A percentile compares a stretch with the other conserved stretches of the same genome.
These are phyloP conservation scores for Diaporthe caulivora DNA, from an alignment of 2,329 filamentous ascomycete genomes.

Conservation along the genomic window DNA sequence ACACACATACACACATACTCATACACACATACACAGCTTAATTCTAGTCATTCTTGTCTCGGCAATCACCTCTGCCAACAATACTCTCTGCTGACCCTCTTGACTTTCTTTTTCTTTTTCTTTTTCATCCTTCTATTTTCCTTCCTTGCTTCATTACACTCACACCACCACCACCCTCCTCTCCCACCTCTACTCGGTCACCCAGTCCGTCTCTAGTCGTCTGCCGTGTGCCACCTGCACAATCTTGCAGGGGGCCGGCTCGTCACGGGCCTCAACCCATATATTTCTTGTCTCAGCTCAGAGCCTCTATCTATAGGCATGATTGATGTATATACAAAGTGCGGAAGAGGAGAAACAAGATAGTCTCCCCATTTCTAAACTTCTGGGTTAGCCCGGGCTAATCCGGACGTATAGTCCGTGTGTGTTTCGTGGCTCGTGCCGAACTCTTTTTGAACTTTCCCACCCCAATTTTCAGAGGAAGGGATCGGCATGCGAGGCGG, in stretches of 20 bases:
- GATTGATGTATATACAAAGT: not conserved
- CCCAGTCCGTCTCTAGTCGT: not conserved
- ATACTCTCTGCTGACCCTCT: not conserved
- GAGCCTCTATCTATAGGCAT: not conserved
- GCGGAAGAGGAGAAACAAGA: not conserved
- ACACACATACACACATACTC: too few species aligned
- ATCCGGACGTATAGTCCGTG: not conserved
- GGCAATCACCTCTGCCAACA: slow-evolving; percentile 27
- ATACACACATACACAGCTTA: not conserved
- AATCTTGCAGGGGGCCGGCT: slow-evolving; percentile 3
- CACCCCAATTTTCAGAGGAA: not conserved
- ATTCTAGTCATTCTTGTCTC: slow-evolving; percentile 21
- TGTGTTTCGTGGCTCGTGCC: slow-evolving; percentile 19
- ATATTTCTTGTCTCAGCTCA: not conserved
- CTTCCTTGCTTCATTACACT: slow-evolving; percentile 21
- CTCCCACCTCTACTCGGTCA: slow-evolving; percentile 3
- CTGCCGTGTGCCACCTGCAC: slow-evolving; percentile 12
- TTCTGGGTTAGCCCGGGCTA: not conserved
- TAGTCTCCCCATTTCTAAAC: not conserved
- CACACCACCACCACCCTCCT: not conserved
- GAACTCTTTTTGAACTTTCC: slow-evolving; percentile 1
- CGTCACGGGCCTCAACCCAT: not conserved
- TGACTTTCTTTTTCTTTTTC: not conserved
- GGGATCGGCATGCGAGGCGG: slow-evolving; percentile 32
- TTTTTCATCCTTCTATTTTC: not conserved